Evolutionary conservation across 106 monocot genomes (phyloP).

Genomic region (Cymbidium sinense): DNA sequence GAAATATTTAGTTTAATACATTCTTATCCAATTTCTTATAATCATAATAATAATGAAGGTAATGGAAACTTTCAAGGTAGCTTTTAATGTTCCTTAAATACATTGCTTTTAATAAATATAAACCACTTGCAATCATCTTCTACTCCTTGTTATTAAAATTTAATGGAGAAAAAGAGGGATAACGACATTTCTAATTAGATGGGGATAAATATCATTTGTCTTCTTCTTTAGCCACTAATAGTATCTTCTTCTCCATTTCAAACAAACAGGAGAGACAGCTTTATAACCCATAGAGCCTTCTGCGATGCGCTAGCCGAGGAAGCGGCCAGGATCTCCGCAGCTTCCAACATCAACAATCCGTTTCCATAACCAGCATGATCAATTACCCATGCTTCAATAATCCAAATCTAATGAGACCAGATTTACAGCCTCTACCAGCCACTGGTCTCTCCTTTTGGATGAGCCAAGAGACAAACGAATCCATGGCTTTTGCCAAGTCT

Average conservation of each 20-base stretch:
- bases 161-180: background rate
- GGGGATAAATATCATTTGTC: background rate
- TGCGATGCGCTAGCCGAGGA: slow-evolving; percentile 70
- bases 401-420: background rate
- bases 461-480: too few species aligned
- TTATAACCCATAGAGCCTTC: slow-evolving; percentile 71
- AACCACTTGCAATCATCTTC: background rate
- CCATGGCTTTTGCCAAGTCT: background rate
- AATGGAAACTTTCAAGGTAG: too few species aligned
- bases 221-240: background rate
- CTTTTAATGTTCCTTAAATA: background rate
- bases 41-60: too few species aligned
- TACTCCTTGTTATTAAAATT: background rate
- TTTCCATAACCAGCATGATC: background rate
- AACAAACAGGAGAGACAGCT: slow-evolving; percentile 54
- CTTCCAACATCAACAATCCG: slow-evolving; percentile 14
- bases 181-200: background rate
- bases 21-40: too few species aligned
- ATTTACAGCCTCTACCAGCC: background rate
- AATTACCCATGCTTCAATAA: background rate
- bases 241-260: background rate
- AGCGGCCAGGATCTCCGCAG: slow-evolving; percentile 41
- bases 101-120: background rate
- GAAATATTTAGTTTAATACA: too few species aligned
- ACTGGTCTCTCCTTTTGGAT: slow-evolving; percentile 21